phyloP scores from a whole-genome alignment of 1,284 basidiomycete species.

The Microbotryum intermedium region DNA sequence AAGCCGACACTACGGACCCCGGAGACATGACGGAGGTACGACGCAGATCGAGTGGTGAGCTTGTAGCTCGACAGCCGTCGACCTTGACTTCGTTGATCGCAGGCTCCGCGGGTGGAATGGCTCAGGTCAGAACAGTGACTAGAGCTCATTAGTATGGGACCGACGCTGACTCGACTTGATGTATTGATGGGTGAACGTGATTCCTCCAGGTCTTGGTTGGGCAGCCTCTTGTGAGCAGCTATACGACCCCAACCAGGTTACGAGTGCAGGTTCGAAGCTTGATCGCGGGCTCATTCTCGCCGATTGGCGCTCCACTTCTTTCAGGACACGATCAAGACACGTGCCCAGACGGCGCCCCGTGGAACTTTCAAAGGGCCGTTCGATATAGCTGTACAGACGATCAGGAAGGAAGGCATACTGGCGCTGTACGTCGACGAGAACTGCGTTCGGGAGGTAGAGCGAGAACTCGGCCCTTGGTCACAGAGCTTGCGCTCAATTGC shows the following conservation, averaged over 20 bases:
- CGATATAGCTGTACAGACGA: slow-evolving; percentile 72
- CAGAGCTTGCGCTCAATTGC: background rate
- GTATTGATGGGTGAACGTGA: no score
- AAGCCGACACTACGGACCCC: no score
- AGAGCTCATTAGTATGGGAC: slow-evolving; percentile 41
- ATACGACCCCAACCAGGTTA: no score
- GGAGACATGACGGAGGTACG: no score
- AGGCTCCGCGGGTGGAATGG: slow-evolving; percentile 66
- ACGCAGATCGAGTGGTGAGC: no score
- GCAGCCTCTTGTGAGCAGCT: slow-evolving; percentile 49
- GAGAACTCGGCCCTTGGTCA: slow-evolving; percentile 20
- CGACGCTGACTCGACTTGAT: slow-evolving; percentile 41
- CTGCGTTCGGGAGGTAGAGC: no score
- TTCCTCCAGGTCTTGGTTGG: slow-evolving; percentile 60
- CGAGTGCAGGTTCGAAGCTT: background rate
- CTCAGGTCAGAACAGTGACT: slow-evolving; percentile 36
- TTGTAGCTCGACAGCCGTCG: background rate
- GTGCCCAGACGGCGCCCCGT: slow-evolving; percentile 45
- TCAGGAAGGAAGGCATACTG: slow-evolving; percentile 77
- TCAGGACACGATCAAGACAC: slow-evolving; percentile 71
- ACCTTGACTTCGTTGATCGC: slow-evolving; percentile 48
- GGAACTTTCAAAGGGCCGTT: slow-evolving; percentile 72
- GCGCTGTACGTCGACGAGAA: slow-evolving; percentile 54
- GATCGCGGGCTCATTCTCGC: background rate
- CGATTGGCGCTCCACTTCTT: slow-evolving; percentile 24